Evolutionary conservation across 305 asterid species (phyloP).

Genomic region (Euphrasia arctica): DNA sequence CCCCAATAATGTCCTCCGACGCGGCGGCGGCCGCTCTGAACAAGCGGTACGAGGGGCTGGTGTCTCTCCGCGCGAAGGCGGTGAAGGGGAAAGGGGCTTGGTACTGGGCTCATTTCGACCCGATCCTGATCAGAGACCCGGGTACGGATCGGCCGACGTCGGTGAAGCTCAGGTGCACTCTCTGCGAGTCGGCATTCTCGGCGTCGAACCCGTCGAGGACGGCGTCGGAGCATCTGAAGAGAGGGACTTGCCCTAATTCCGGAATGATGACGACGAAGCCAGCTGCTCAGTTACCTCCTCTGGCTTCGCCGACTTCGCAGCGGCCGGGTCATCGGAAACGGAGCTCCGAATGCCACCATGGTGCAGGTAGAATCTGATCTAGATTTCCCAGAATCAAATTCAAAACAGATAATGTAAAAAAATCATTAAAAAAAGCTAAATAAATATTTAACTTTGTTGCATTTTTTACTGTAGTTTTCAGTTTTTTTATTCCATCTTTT

Average conservation of each 20-base stretch:
- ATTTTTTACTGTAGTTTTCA: too few species aligned
- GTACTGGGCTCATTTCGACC: slow-evolving; percentile 77
- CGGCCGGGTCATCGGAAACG: slow-evolving; percentile 44
- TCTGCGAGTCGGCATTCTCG: slow-evolving; percentile 54
- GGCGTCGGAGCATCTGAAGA: slow-evolving; percentile 69
- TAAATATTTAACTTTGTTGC: background rate
- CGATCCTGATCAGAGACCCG: slow-evolving; percentile 45
- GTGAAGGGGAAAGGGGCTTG: slow-evolving; percentile 71
- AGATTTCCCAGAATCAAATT: too few species aligned
- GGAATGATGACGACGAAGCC: slow-evolving; percentile 40
- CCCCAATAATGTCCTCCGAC: slow-evolving; percentile 36
- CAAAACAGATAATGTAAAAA: background rate
- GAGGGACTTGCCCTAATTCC: slow-evolving; percentile 63
- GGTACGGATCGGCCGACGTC: slow-evolving; percentile 51
- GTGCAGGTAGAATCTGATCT: slow-evolving; percentile 26
- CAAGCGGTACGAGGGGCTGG: slow-evolving; percentile 52
- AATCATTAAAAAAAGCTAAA: background rate
- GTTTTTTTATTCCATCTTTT: too few species aligned
- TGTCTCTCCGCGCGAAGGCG: slow-evolving; percentile 58
- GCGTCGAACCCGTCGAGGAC: slow-evolving; percentile 76
- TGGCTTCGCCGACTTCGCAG: slow-evolving; percentile 54
- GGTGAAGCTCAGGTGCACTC: slow-evolving; percentile 57
- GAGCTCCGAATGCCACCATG: slow-evolving; percentile 36
- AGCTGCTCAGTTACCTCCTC: slow-evolving; percentile 48
- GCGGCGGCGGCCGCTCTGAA: slow-evolving; percentile 43